Evolutionary conservation across 192 early-diverging fungal species (phyloP), one percentile per base, ranked within the genome.

Genomic region (Obelidium mucronatum): DNA sequence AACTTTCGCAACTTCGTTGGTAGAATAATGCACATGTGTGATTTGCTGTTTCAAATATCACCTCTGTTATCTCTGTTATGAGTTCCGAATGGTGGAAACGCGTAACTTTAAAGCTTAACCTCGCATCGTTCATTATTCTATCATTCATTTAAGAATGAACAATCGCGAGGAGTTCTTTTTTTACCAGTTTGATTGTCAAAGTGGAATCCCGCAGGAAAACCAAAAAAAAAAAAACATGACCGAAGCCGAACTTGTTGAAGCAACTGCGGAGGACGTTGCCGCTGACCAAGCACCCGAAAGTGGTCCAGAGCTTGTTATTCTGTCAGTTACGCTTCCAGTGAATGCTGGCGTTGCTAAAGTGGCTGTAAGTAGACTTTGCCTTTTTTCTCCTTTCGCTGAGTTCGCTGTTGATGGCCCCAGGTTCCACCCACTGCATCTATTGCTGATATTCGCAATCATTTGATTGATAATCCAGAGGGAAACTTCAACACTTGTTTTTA

Each of bases 401-500:
- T 6, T 19, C 44, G 44, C 44, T n/a, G n/a, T n/a, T n/a, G n/a
- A 19, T 48, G 44, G 8, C 19, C 44, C 15, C 33, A 77, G 68
- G 83, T 79, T 22, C 53, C 63, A 19, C 60, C 78, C 55, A 69
- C 66, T 37, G 80, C 80, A 3, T 91, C 92, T 3, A 86, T 99
- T 54, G 92, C 93, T 67, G 95, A 97, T 71, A 88, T 99, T 69
- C 93, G 92, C 66, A 92, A 95, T 70, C 91, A 88, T 24, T 85
- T 99, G 56, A 91, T 91, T 62, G 97, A 99, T 77, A 92, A 91
- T 1, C 90, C 93, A 19, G 92, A 94, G 61, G 90, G 92, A 1
- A 90, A 94, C 61, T 91, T 92, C 54, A 91, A 94, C 83, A 96
- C 97, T 37, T 97, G 96, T 84, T 98, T 98, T 78, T 94, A 91